These are phyloP conservation scores for Draba incana DNA, from an alignment of 345 rosid species.

Conservation along the genomic window DNA sequence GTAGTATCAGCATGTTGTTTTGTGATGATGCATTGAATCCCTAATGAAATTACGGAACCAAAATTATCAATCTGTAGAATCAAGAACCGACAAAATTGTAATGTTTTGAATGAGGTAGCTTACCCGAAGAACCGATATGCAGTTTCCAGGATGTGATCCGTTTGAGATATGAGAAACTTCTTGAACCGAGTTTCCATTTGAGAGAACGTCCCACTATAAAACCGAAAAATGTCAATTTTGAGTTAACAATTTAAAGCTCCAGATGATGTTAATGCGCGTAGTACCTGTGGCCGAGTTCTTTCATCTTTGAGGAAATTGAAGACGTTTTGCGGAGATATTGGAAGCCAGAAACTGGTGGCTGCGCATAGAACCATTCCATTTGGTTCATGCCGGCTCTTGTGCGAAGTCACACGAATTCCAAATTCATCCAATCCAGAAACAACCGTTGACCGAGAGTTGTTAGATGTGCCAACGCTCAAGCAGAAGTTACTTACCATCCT, in stretches of 20 bases:
- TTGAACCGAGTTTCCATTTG: constrained; percentile 79
- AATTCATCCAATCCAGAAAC: constrained; percentile 67
- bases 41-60: constrained; percentile 39
- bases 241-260: background rate
- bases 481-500: constrained; percentile 93
- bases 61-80: background rate
- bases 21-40: constrained; percentile 75
- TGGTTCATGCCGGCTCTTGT: constrained; percentile 58
- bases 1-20: constrained; percentile 92
- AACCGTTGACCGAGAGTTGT: constrained; percentile 58
- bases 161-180: constrained; percentile 89
- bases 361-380: constrained; percentile 89
- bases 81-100: background rate
- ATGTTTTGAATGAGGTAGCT: constrained; percentile 24
- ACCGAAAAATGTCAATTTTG: background rate
- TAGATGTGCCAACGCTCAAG: constrained; percentile 76
- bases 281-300: constrained; percentile 85
- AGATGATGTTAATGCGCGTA: background rate
- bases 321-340: constrained; percentile 66
- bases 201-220: constrained; percentile 91
- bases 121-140: constrained; percentile 93
- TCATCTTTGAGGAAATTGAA: constrained; percentile 92
- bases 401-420: constrained; percentile 80
- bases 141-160: constrained; percentile 90
- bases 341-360: constrained; percentile 92